Evolutionary conservation across 345 rosid species (phyloP), one percentile per base, ranked within the genome.

Genomic region (Gossypium anomalum): DNA sequence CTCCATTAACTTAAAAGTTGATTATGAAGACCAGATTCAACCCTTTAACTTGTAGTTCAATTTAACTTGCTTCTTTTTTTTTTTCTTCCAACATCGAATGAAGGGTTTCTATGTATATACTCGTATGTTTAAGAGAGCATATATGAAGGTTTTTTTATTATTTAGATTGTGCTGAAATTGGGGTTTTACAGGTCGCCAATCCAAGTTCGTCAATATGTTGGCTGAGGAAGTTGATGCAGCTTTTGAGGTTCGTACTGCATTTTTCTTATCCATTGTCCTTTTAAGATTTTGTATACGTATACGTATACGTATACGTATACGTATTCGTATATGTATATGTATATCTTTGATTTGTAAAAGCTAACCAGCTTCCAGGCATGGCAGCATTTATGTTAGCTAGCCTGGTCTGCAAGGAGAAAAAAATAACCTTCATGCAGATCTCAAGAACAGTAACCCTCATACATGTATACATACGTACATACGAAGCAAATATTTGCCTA

Each of bases 101-200:
- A 66, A 38, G 41, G 16, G 64, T 60, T 61, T 27, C 17, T 14
- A 13, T 1, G 15, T 13, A 3, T 13, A 13, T 22, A 20, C 57
- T 55, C 9, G 9, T 29, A 58, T 22, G 52, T 1, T 38, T 17
- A 72, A 22, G 14, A 13, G 17, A 23, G 38, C 6, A 23, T 53
- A 15, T 12, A 20, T 25, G 29, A 29, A 88, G 97, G 86, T 34
- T 34, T 23, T 23, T 41, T 19, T 15, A 17, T 53, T 15, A 59
- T 41, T 27, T 6, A 41, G 29, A 6, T 34, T 5, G 41, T 64
- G 25, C 23, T 66, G 70, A 3, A 2, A 34, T 69, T 77, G 34
- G 11, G 9, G 12, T 64, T 73, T 57, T 80, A 71, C 86, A 89
- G 97, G 87, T 47, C 80, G 87, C 78, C 25, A 67, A 78, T 80